Conservation (phyloP, 1,284 basidiomycete genomes). For the Malassezia psittaci region DNA sequence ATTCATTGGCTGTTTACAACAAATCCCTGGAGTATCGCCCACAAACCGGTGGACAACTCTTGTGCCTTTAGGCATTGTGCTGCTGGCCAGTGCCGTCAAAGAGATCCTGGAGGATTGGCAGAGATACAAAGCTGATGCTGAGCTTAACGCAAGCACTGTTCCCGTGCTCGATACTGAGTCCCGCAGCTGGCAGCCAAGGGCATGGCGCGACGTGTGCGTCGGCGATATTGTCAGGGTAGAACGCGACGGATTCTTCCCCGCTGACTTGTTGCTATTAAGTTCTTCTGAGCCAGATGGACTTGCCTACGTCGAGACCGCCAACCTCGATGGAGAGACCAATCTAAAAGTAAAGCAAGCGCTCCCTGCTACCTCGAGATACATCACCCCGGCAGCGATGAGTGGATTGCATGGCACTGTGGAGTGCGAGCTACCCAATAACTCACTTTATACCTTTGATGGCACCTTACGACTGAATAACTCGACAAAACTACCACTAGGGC, state of each 20-base stretch:
- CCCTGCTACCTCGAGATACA: slow-evolving; percentile 66
- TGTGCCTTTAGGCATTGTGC: slow-evolving; percentile 73
- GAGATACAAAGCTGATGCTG: slow-evolving; percentile 86
- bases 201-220: slow-evolving; percentile 81
- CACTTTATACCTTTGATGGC: slow-evolving; percentile 86
- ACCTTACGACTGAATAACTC: slow-evolving; percentile 55
- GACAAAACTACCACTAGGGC: slow-evolving; percentile 65
- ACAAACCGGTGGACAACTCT: slow-evolving; percentile 94
- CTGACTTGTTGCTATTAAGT: slow-evolving; percentile 76
- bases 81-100: slow-evolving; percentile 92
- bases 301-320: slow-evolving; percentile 94
- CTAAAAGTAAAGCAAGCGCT: slow-evolving; percentile 97
- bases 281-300: slow-evolving; percentile 92
- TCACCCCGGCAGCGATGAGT: slow-evolving; percentile 64
- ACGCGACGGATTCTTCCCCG: slow-evolving; percentile 87
- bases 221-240: slow-evolving; percentile 87
- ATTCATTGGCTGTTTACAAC: slow-evolving; percentile 94
- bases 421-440: slow-evolving; percentile 95
- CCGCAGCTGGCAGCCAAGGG: slow-evolving; percentile 62
- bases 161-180: slow-evolving; percentile 62
- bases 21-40: slow-evolving; percentile 94
- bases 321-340: slow-evolving; percentile 96
- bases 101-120: slow-evolving; percentile 93
- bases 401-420: slow-evolving; percentile 70
- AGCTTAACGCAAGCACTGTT: slow-evolving; percentile 73